phyloP scores from a whole-genome alignment of 805 yeast species.

The Metschnikowia aberdeeniae region DNA sequence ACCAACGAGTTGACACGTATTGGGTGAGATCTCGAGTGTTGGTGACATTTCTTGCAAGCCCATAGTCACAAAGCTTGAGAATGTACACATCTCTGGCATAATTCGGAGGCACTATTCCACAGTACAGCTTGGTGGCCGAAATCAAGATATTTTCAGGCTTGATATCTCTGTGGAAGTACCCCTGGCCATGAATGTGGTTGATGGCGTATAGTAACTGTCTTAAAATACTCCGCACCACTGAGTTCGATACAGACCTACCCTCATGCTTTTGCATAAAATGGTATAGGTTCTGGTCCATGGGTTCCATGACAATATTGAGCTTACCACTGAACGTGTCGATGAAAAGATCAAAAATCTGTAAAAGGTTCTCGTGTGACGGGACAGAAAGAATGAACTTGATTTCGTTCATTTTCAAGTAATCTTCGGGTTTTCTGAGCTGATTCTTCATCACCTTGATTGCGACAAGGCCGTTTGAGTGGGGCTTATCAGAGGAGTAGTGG shows the following conservation, averaged over 20 bases:
- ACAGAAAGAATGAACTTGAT: slow-evolving; percentile 61
- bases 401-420: slow-evolving; percentile 51
- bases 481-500: slow-evolving; percentile 19
- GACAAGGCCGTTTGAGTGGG: slow-evolving; percentile 34
- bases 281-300: slow-evolving; percentile 76
- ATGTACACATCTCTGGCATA: slow-evolving; percentile 47
- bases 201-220: slow-evolving; percentile 73
- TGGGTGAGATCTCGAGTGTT: slow-evolving; percentile 60
- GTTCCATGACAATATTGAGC: slow-evolving; percentile 84
- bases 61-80: slow-evolving; percentile 77
- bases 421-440: slow-evolving; percentile 19
- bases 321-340: slow-evolving; percentile 57
- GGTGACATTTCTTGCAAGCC: slow-evolving; percentile 60
- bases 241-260: slow-evolving; percentile 48
- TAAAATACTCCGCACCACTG: slow-evolving; percentile 60
- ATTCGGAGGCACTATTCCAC: slow-evolving; percentile 42
- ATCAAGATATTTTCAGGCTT: slow-evolving; percentile 91
- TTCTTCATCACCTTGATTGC: slow-evolving; percentile 81
- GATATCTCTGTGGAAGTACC: slow-evolving; percentile 81
- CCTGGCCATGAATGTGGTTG: slow-evolving; percentile 69
- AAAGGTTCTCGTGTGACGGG: slow-evolving; percentile 66
- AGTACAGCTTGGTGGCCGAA: slow-evolving; percentile 52
- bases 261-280: slow-evolving; percentile 69
- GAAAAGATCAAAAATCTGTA: slow-evolving; percentile 75
- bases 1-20: slow-evolving; percentile 84